These are phyloP conservation scores for Cordyceps cateniannulata DNA, from an alignment of 2,329 filamentous ascomycete species.

Conservation along the genomic window DNA sequence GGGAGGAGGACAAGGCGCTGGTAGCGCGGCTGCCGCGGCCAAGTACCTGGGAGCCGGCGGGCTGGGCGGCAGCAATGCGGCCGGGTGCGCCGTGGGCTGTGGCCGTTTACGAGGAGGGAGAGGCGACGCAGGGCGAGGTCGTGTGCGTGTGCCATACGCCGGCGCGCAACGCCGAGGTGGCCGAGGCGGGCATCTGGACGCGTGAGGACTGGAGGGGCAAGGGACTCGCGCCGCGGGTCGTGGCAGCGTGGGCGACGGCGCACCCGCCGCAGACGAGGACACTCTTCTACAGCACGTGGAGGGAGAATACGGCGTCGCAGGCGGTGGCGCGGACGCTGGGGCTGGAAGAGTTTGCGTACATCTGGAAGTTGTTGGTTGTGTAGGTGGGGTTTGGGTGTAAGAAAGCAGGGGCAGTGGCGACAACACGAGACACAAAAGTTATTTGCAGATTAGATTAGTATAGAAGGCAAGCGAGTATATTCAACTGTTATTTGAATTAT, in stretches of 20 bases:
- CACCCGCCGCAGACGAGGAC: not conserved
- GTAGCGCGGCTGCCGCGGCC: not conserved
- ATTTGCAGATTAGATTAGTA: not conserved
- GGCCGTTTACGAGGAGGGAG: not conserved
- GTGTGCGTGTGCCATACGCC: conserved; percentile 2
- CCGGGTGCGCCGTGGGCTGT: not conserved
- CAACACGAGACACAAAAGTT: not conserved
- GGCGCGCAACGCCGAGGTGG: not conserved
- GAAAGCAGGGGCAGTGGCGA: no score
- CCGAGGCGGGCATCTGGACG: conserved; percentile 6
- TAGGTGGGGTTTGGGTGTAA: not conserved
- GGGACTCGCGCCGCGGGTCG: not conserved
- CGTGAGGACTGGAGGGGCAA: not conserved
- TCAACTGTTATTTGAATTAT: not conserved
- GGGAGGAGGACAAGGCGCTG: not conserved
- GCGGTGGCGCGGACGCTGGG: not conserved
- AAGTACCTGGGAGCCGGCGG: not conserved
- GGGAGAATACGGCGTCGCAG: conserved; percentile 3
- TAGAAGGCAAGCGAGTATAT: not conserved
- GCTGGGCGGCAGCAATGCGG: not conserved
- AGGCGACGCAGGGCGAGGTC: not conserved
- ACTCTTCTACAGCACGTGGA: not conserved
- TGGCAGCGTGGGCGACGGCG: not conserved
- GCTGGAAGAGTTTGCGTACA: conserved; percentile 2
- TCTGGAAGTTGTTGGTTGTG: conserved; percentile 5